Conservation (phyloP, 768 basidiomycete species). For the Podaxis sp. region DNA sequence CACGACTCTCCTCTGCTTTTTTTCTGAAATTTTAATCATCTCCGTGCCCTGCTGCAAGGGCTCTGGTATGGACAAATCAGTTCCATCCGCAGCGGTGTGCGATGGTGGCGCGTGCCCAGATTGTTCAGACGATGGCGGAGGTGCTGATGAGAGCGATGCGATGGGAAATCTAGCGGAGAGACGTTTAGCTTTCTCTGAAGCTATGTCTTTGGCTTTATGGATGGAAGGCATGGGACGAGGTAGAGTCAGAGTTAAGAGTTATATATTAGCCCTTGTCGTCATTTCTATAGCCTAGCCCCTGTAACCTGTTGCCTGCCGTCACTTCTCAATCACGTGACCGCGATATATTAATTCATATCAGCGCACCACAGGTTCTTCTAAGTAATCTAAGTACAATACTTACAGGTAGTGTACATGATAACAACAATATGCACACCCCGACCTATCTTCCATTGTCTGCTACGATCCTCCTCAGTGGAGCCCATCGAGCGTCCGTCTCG, state of each 20-base stretch:
- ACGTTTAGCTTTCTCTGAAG: neutral
- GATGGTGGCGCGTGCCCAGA: neutral
- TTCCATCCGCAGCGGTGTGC: conserved; percentile 1
- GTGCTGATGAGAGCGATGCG: neutral
- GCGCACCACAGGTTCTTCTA: no score
- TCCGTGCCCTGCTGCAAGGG: conserved; percentile 55
- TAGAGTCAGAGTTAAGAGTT: neutral
- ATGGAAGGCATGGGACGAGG: conserved; percentile 1
- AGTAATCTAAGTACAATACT: no score
- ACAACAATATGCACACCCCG: no score
- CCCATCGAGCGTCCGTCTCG: no score
- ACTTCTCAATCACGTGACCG: no score
- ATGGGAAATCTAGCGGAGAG: conserved; percentile 5
- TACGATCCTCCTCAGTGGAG: no score
- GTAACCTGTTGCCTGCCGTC: neutral
- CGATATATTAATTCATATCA: no score
- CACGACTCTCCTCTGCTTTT: conserved; percentile 63
- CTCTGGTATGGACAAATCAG: conserved; percentile 37
- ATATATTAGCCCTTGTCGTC: neutral
- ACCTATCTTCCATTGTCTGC: no score
- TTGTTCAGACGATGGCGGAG: neutral
- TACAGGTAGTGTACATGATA: no score
- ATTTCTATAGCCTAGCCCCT: neutral
- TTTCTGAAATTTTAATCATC: conserved; percentile 81
- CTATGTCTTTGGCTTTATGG: conserved; percentile 4